Base-by-base conservation (phyloP, 179 eudicot species). In the Corrigiola litoralis region DNA sequence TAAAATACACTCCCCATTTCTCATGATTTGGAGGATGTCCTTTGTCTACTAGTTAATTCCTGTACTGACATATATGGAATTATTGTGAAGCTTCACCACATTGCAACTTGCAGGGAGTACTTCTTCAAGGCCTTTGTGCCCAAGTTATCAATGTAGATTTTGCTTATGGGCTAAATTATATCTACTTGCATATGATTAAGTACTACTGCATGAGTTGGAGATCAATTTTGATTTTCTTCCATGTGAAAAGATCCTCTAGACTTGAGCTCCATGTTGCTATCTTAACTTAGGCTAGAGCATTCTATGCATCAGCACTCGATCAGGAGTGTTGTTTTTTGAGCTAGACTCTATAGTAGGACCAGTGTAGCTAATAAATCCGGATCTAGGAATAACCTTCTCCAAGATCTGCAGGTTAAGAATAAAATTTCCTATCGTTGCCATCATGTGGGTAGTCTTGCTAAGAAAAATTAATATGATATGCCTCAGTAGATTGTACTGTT, bases 181-280 rank as follows among this genome's bases (percentile, higher is more conserved):
- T 33, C 24, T 57, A 20, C 29, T 4, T 11, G 10, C 23, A n/a
- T 20, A 55, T 54, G 62, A 42, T 21, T 54, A 20, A 18, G 41
- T 49, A 64, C 23, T 14, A 1, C 33, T 67, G 54, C 44, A 55
- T 67, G 23, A 53, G 40, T 28, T 42, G 28, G 31, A 38, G 27
- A 23, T 58, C 24, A 11, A 10, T 42, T 18, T 25, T 7, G n/a
- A 28, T 54, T 54, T 2, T 28, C 59, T 32, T 49, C 34, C 68
- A 66, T 54, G 53, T 66, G 70, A 66, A 54, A 66, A 66, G 62
- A 66, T 66, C 9, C 54, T 47, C 42, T 53, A 33, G 41, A 18
- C 14, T 59, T 60, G 37, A 60, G 41, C 50, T 60, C 70, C 70
- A 54, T 31, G 20, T 41, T 65, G 62, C 20, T 33, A 54, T 37